These are phyloP conservation scores for Tulasnella calospora DNA, from an alignment of 768 basidiomycete species.

Conservation along the genomic window DNA sequence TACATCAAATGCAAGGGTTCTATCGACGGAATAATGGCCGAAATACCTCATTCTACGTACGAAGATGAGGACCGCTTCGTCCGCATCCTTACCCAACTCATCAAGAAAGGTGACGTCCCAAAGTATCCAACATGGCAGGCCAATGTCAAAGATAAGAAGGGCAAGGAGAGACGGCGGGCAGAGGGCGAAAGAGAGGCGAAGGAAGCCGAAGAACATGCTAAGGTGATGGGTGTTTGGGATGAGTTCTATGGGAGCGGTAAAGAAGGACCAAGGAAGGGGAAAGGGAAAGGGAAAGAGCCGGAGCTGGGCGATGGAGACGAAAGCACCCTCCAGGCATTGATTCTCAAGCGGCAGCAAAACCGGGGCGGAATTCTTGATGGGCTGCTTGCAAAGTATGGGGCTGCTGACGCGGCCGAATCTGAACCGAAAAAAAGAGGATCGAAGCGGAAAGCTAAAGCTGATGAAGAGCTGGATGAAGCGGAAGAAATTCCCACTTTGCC, in stretches of 20 bases:
- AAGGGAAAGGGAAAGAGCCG: conserved; percentile 46
- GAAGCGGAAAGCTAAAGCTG: neutral
- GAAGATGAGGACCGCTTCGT: conserved; percentile 86
- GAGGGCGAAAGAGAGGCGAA: conserved; percentile 70
- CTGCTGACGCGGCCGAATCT: neutral
- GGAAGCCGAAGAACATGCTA: conserved; percentile 77
- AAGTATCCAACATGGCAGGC: conserved; percentile 59
- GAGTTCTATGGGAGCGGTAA: conserved; percentile 83
- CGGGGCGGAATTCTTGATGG: conserved; percentile 18
- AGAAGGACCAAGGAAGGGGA: conserved; percentile 52
- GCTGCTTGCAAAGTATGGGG: conserved; percentile 28
- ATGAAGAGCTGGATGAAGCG: conserved; percentile 15
- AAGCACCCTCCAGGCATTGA: conserved; percentile 25
- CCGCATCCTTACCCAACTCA: conserved; percentile 57
- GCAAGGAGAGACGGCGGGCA: conserved; percentile 65
- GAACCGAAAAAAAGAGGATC: conserved; percentile 18
- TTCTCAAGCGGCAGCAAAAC: conserved; percentile 23
- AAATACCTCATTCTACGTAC: conserved; percentile 78
- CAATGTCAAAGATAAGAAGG: conserved; percentile 74
- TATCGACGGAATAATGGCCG: conserved; percentile 73
- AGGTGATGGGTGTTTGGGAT: conserved; percentile 89
- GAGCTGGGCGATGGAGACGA: conserved; percentile 26
- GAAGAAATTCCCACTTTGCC: conserved; percentile 7
- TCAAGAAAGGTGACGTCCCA: conserved; percentile 56
- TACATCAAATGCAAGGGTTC: conserved; percentile 70